phyloP scores from a whole-genome alignment of 2,329 filamentous ascomycete species.

The Pyrenophora teres region DNA sequence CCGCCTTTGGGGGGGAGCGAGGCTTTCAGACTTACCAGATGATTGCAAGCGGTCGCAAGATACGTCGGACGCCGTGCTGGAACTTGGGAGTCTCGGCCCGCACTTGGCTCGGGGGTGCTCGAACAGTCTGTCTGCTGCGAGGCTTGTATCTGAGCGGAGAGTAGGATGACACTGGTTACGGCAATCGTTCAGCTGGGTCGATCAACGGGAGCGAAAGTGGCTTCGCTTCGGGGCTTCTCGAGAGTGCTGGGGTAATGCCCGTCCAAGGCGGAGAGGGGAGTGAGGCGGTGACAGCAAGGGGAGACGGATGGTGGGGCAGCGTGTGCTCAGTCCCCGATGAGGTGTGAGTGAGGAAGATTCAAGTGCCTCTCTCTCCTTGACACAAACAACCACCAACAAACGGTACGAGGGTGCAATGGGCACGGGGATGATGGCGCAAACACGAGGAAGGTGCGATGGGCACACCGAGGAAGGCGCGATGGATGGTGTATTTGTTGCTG shows the following conservation, averaged over 20 bases:
- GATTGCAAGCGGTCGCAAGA: background rate
- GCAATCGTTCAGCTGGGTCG: background rate
- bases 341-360: background rate
- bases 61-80: background rate
- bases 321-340: background rate
- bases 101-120: too few relatives aligned
- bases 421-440: background rate
- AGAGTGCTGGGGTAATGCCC: conserved; percentile 6
- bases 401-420: too few relatives aligned
- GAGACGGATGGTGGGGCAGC: conserved; percentile 18
- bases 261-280: conserved; percentile 12
- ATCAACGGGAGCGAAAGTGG: conserved; percentile 1
- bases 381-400: too few relatives aligned
- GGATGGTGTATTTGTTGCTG: conserved; percentile 7
- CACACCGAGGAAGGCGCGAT: too few relatives aligned
- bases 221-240: conserved; percentile 4
- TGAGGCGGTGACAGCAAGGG: conserved; percentile 20
- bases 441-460: conserved; percentile 10
- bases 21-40: conserved; percentile 15
- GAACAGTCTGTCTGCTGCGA: too few relatives aligned
- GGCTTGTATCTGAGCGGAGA: background rate
- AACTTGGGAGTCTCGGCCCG: background rate
- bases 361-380: too few relatives aligned
- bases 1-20: background rate
- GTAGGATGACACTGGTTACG: conserved; percentile 2